Base-by-base conservation (phyloP, 345 rosid genomes). In the rapeseed (Brassica napus) region DNA sequence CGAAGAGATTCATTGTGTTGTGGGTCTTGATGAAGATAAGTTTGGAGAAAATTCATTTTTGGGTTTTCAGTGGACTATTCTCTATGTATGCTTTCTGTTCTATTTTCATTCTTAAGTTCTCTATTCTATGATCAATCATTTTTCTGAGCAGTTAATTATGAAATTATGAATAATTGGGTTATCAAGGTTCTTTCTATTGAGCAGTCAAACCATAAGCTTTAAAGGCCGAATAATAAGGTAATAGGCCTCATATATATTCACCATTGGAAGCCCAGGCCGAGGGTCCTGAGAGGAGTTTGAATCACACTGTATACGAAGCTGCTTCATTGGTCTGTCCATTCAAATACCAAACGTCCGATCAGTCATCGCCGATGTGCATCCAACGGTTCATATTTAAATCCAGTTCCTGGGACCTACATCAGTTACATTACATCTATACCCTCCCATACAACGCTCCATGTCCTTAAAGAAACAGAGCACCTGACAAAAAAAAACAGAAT, bases 281-380 rank as follows among this genome's bases (percentile, higher is more conserved):
- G 28, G 6, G 10, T 75, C 61, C 11, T 23, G 26, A 18, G 35
- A 18, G 49, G 5, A 42, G 54, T 73, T 79, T 79, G 64, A 79
- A 79, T 73, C 59, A 35, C 83, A 74, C 83, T 75, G 64, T 1
- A 37, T 52, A 62, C 83, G 83, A 80, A 79, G 83, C 79, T 18
- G 7, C 10, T 57, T 74, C 70, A 68, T 68, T 68, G 74, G 78
- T 73, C 78, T 14, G 34, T 23, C 10, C 3, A 35, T 74, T 74
- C 61, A 68, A 80, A 80, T 74, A 74, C 1, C 54, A 80, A 74
- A 4, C 75, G 79, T 74, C 70, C 54, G 75, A 69, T 74, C 37
- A 80, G 66, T 80, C 72, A 35, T 54, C 71, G 47, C 71, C 78
- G 74, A 32, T 67, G 31, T 4, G 0, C n/a, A 80, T 74, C 78